phyloP scores from a whole-genome alignment of 768 basidiomycete species.

The Rhodotorula babjevae region DNA sequence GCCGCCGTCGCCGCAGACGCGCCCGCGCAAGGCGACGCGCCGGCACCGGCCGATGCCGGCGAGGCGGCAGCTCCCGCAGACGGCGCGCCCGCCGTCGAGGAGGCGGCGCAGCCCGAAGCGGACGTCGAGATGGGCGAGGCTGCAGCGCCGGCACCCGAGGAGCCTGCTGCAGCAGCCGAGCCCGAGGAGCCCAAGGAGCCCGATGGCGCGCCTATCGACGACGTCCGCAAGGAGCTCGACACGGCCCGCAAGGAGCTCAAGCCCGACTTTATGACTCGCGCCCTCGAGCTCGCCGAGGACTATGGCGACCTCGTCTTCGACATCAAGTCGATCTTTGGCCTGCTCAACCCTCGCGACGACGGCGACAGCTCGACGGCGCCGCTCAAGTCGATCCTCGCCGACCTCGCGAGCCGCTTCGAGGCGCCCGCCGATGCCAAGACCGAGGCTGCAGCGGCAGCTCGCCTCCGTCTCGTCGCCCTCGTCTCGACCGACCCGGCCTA shows the following conservation, averaged over 20 bases:
- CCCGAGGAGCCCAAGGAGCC: neutral
- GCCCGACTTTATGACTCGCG: constrained; percentile 61
- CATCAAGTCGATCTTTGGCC: constrained; percentile 56
- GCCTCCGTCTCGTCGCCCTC: constrained; percentile 79
- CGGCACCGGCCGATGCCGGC: constrained; percentile 1
- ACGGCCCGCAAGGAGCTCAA: constrained; percentile 63
- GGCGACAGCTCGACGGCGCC: constrained; percentile 50
- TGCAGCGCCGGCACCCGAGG: neutral
- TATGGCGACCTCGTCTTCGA: constrained; percentile 85
- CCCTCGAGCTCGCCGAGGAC: constrained; percentile 75
- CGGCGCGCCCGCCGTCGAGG: neutral
- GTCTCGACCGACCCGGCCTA: constrained; percentile 69
- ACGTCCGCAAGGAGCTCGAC: constrained; percentile 54
- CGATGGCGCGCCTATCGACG: constrained; percentile 15
- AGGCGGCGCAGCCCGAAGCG: constrained; percentile 34
- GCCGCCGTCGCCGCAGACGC: constrained; percentile 3
- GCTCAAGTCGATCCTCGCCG: constrained; percentile 67
- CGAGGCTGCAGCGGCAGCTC: constrained; percentile 71
- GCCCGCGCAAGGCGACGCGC: neutral
- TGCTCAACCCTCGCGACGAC: constrained; percentile 15
- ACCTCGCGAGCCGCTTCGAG: constrained; percentile 59
- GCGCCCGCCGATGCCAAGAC: constrained; percentile 39
- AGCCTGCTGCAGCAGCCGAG: neutral
- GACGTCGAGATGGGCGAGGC: constrained; percentile 42
- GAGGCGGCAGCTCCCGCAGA: constrained; percentile 6